phyloP scores from a whole-genome alignment of 148 eudicot genomes.

The Salicornia ramosissima region DNA sequence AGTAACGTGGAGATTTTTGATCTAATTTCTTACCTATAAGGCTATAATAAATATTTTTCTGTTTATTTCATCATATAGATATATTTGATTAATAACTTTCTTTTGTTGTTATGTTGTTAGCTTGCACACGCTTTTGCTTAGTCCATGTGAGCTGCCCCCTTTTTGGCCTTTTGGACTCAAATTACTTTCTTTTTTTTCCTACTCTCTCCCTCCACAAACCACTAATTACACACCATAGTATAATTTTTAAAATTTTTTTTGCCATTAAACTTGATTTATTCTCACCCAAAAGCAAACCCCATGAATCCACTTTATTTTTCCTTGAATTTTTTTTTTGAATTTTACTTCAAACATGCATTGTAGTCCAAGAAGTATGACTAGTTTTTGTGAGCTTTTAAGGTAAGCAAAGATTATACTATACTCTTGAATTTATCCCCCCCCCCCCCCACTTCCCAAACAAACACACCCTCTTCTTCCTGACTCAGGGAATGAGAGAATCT shows the following conservation, averaged over 20 bases:
- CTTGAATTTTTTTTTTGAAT: too few species aligned
- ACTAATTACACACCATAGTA: not conserved
- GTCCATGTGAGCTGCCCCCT: slow-evolving; percentile 50
- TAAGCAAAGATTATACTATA: slow-evolving; percentile 19
- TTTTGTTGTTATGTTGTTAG: not conserved
- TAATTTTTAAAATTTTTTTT: not conserved
- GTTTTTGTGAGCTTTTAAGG: slow-evolving; percentile 6
- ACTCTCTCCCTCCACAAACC: not conserved
- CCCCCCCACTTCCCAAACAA: not conserved
- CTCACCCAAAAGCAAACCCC: not conserved
- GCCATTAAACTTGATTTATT: not conserved
- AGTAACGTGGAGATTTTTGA: too few species aligned
- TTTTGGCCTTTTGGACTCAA: slow-evolving; percentile 32
- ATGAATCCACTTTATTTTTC: not conserved
- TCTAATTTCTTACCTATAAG: too few species aligned
- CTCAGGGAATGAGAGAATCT: slow-evolving; percentile 13
- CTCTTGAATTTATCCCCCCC: too few species aligned
- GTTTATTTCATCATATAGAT: too few species aligned
- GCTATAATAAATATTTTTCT: too few species aligned
- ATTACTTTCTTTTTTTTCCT: not conserved
- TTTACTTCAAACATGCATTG: slow-evolving; percentile 16
- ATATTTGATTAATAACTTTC: not conserved
- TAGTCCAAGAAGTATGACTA: not conserved
- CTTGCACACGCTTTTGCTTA: slow-evolving; percentile 22
- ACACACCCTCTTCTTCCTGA: not conserved